phyloP scores from a whole-genome alignment of 1,284 basidiomycete genomes.

The Pseudozyma tsukubaensis region DNA sequence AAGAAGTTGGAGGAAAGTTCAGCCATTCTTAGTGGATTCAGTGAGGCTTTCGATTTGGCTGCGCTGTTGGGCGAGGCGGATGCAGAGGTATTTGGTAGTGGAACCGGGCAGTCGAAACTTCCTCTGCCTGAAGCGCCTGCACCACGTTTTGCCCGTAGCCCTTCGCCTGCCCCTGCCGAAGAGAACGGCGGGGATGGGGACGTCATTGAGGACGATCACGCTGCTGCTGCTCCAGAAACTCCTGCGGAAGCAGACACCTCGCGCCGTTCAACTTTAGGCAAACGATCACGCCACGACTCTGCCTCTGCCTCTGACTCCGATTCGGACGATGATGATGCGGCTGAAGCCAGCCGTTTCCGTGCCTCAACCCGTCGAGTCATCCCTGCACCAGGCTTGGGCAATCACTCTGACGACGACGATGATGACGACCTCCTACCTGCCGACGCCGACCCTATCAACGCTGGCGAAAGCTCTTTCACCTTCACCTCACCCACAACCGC shows the following conservation, averaged over 20 bases:
- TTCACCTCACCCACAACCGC: neutral
- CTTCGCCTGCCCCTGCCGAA: no score
- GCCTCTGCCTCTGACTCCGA: slow-evolving; percentile 18
- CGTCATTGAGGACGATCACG: slow-evolving; percentile 27
- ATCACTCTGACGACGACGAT: slow-evolving; percentile 7
- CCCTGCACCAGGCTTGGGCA: slow-evolving; percentile 25
- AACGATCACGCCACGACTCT: slow-evolving; percentile 32
- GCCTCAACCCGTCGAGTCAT: neutral
- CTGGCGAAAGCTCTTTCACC: neutral
- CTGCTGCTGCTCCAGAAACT: neutral
- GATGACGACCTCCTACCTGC: slow-evolving; percentile 6
- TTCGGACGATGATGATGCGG: slow-evolving; percentile 11
- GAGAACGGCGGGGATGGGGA: slow-evolving; percentile 10
- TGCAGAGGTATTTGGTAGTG: slow-evolving; percentile 59
- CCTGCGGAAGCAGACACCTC: slow-evolving; percentile 21
- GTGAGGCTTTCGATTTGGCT: slow-evolving; percentile 65
- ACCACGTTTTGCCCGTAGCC: slow-evolving; percentile 18
- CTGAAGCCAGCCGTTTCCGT: no score
- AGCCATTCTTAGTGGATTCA: slow-evolving; percentile 51
- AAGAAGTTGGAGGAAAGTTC: slow-evolving; percentile 31
- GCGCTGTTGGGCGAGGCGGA: slow-evolving; percentile 66
- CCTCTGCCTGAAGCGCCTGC: slow-evolving; percentile 22
- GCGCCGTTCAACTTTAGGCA: slow-evolving; percentile 30
- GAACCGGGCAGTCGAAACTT: slow-evolving; percentile 15
- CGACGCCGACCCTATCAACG: neutral